These are phyloP conservation scores for Pichia sp. DNA, from an alignment of 1,139 yeast genomes.

Conservation along the genomic window DNA sequence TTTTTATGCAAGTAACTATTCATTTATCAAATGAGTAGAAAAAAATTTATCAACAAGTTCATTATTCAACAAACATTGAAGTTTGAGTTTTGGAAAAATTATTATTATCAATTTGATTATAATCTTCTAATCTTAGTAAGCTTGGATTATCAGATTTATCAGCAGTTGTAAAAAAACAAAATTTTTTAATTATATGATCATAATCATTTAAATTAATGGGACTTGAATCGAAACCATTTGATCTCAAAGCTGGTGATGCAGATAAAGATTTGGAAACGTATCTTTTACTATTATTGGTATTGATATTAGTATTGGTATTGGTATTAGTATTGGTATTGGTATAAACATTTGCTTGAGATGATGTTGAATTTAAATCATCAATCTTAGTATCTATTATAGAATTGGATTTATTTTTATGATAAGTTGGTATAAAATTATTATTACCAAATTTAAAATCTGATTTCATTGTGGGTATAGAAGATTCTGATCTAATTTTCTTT, in stretches of 20 bases:
- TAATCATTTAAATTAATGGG: slow-evolving; percentile 20
- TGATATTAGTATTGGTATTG: not conserved
- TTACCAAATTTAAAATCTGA: not conserved
- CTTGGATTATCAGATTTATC: not conserved
- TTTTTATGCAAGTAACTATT: too few species aligned
- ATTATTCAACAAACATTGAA: slow-evolving; percentile 3
- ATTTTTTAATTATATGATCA: slow-evolving; percentile 26
- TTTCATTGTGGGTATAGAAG: slow-evolving; percentile 21
- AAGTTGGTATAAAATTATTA: not conserved
- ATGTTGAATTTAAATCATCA: too few species aligned
- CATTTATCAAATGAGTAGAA: too few species aligned
- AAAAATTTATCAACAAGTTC: not conserved
- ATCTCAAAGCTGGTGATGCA: slow-evolving; percentile 8
- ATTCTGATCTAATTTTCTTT: slow-evolving; percentile 28
- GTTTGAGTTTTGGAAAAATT: slow-evolving; percentile 1
- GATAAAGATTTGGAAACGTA: slow-evolving; percentile 9
- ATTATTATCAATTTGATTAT: not conserved
- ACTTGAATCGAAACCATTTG: slow-evolving; percentile 8
- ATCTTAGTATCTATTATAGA: not conserved
- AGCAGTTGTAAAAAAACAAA: slow-evolving; percentile 23
- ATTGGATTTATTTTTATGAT: slow-evolving; percentile 6
- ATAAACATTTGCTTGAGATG: too few species aligned
- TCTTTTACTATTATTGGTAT: not conserved
- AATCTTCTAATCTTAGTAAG: not conserved
- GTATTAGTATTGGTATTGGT: not conserved